These are phyloP conservation scores for Aristolochia fimbriata DNA, from an alignment of 164 flowering plant species.

Conservation along the genomic window DNA sequence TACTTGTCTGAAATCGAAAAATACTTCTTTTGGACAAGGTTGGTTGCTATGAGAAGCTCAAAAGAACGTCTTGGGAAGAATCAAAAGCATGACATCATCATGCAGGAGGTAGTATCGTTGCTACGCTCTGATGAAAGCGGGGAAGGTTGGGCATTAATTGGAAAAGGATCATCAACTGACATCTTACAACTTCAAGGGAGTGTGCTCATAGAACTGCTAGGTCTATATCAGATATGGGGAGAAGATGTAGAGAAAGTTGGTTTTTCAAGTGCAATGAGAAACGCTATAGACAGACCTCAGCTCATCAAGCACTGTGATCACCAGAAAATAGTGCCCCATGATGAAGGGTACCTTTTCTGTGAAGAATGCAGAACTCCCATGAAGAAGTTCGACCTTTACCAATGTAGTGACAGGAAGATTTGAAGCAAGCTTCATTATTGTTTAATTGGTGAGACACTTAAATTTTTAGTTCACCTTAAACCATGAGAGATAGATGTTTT, in stretches of 20 bases:
- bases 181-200: constrained; percentile 27
- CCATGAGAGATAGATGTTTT: too few relatives aligned
- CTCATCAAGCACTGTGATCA: constrained; percentile 22
- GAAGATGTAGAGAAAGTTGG: constrained; percentile 27
- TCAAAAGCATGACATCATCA: constrained; percentile 19
- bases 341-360: constrained; percentile 28
- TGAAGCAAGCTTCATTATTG: too few relatives aligned
- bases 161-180: constrained; percentile 30
- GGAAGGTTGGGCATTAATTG: constrained; percentile 21
- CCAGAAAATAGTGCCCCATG: constrained; percentile 11
- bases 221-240: constrained; percentile 29
- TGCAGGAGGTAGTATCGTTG: constrained; percentile 34
- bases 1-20: constrained; percentile 23
- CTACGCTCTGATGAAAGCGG: constrained; percentile 18
- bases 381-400: constrained; percentile 40
- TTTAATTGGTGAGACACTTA: too few relatives aligned
- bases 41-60: constrained; percentile 53
- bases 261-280: constrained; percentile 35
- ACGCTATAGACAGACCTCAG: constrained; percentile 22
- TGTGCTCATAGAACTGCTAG: constrained; percentile 24
- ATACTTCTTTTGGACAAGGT: constrained; percentile 52
- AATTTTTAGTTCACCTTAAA: too few relatives aligned
- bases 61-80: constrained; percentile 15
- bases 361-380: constrained; percentile 43
- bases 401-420: constrained; percentile 14